phyloP scores from a whole-genome alignment of 176 grass and related monocot genomes.

The Avena insularis region DNA sequence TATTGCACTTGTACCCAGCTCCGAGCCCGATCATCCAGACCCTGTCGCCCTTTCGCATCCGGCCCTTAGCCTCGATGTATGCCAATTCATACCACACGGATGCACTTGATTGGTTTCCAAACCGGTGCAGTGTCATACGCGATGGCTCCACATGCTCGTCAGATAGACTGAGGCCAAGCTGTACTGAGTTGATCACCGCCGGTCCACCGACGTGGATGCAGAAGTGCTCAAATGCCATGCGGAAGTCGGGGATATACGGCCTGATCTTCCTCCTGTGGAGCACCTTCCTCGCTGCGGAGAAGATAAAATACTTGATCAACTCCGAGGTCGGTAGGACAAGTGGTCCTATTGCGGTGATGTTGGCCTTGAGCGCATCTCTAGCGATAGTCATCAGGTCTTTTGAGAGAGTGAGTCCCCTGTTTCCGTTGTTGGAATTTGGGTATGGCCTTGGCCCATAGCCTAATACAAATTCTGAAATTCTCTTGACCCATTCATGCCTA shows the following conservation, averaged over 20 bases:
- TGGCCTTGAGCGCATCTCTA: neutral
- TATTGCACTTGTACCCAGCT: neutral
- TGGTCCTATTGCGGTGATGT: neutral
- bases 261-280: neutral
- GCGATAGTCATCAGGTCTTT: neutral
- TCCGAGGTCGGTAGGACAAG: constrained; percentile 7
- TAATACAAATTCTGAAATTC: too few species aligned
- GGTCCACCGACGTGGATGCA: constrained; percentile 9
- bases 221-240: neutral
- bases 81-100: neutral
- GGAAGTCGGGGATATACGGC: neutral
- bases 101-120: constrained; percentile 5
- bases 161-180: neutral
- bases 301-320: constrained; percentile 3
- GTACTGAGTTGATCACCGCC: neutral
- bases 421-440: neutral
- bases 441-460: too few species aligned
- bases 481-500: too few species aligned
- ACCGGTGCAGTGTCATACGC: neutral
- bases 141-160: neutral
- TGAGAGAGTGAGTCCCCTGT: neutral
- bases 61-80: neutral
- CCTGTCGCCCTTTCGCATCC: neutral
- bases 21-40: neutral
- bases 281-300: neutral